phyloP scores from a whole-genome alignment of 257 asterid species.

The Fraxinus anomala region DNA sequence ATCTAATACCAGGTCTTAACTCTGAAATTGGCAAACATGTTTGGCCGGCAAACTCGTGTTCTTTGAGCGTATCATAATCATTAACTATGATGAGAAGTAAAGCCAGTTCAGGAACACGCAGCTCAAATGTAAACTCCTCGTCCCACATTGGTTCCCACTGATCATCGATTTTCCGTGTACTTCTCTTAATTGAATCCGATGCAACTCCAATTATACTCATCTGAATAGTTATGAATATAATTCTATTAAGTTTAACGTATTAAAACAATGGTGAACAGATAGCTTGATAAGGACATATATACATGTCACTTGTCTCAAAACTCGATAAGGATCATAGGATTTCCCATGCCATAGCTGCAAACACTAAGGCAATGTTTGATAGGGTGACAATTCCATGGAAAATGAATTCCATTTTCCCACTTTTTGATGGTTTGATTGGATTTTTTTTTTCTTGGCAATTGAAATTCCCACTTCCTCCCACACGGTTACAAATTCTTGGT shows the following conservation, averaged over 20 bases:
- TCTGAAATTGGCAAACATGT: conserved; percentile 30
- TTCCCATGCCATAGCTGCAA: too few species aligned
- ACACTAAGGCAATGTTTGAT: too few species aligned
- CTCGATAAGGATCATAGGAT: not conserved
- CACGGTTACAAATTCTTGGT: too few species aligned
- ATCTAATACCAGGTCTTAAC: conserved; percentile 24
- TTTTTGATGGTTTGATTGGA: too few species aligned
- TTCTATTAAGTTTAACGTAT: not conserved
- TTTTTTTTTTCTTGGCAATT: too few species aligned
- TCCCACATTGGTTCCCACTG: conserved; percentile 29
- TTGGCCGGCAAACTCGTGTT: conserved; percentile 31
- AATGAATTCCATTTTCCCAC: too few species aligned
- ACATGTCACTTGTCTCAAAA: too few species aligned
- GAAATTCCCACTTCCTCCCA: too few species aligned
- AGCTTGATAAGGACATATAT: not conserved
- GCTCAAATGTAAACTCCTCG: conserved; percentile 16
- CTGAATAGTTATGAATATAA: not conserved
- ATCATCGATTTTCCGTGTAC: conserved; percentile 1
- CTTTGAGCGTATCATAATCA: conserved; percentile 24
- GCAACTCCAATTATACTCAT: conserved; percentile 17
- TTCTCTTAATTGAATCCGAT: not conserved
- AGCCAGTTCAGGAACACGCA: conserved; percentile 29
- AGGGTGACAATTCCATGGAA: too few species aligned
- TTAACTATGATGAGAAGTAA: conserved; percentile 26
- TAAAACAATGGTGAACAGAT: too few species aligned